These are phyloP conservation scores for Sclerotiophoma versabilis DNA, from an alignment of 2,329 filamentous ascomycete genomes.

Conservation along the genomic window DNA sequence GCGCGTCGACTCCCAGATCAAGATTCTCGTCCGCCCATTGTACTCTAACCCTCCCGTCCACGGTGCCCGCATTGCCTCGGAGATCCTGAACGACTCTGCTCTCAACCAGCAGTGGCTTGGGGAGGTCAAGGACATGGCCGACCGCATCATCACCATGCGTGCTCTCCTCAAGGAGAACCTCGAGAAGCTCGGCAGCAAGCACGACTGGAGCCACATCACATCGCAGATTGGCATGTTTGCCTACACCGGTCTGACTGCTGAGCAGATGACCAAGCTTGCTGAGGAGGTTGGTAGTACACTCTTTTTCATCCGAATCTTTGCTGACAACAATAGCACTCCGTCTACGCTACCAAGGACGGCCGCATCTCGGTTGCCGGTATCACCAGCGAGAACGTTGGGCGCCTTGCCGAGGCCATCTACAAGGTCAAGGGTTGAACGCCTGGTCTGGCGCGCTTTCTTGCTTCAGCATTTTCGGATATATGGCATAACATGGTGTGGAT, in stretches of 20 bases:
- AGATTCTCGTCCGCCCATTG: slow-evolving; percentile 94
- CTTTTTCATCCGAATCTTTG: neutral
- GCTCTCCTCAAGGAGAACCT: slow-evolving; percentile 93
- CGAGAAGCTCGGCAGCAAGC: slow-evolving; percentile 91
- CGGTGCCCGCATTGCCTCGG: slow-evolving; percentile 90
- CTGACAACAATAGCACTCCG: slow-evolving; percentile 70
- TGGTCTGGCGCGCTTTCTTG: slow-evolving; percentile 4
- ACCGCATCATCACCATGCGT: slow-evolving; percentile 99
- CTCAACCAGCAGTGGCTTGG: slow-evolving; percentile 94
- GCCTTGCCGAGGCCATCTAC: slow-evolving; percentile 83
- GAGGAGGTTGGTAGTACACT: slow-evolving; percentile 69
- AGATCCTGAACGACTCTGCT: slow-evolving; percentile 84
- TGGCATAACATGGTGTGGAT: slow-evolving; percentile 28
- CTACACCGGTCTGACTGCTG: slow-evolving; percentile 89
- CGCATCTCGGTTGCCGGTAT: slow-evolving; percentile 87
- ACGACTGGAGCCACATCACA: slow-evolving; percentile 99
- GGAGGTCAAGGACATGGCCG: slow-evolving; percentile 98
- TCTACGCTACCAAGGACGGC: slow-evolving; percentile 95
- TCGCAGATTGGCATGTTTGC: slow-evolving; percentile 98
- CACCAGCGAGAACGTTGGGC: slow-evolving; percentile 78
- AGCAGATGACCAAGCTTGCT: slow-evolving; percentile 90
- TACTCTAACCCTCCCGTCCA: slow-evolving; percentile 99
- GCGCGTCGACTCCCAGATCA: slow-evolving; percentile 95
- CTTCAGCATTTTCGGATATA: slow-evolving; percentile 14
- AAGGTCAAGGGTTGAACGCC: slow-evolving; percentile 71